These are phyloP conservation scores for Vigna reflexopilosa DNA, from an alignment of 306 rosid genomes.

Conservation along the genomic window DNA sequence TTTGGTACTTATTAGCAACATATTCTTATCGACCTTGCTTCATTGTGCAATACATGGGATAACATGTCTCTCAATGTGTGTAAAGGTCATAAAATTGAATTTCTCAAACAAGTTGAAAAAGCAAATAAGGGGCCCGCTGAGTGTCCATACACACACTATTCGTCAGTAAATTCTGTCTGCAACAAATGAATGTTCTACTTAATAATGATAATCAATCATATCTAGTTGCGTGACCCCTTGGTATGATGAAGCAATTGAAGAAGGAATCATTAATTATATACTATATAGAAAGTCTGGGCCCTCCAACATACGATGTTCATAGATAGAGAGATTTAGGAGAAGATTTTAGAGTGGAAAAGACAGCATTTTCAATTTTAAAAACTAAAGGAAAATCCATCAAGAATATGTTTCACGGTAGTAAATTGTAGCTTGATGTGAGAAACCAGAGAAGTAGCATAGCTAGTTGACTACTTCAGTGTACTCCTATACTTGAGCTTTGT, in stretches of 20 bases:
- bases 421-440: constrained; percentile 3
- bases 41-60: constrained; percentile 3
- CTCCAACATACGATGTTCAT: background rate
- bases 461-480: constrained; percentile 1
- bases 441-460: background rate
- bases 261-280: background rate
- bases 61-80: background rate
- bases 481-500: constrained; percentile 7
- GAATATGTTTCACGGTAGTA: constrained; percentile 5
- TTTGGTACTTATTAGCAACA: constrained; percentile 59
- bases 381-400: background rate
- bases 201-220: background rate
- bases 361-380: background rate
- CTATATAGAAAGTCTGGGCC: background rate
- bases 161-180: background rate
- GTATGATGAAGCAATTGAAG: background rate
- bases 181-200: constrained; percentile 1
- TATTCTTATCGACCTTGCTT: constrained; percentile 8
- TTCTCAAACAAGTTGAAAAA: background rate
- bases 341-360: background rate
- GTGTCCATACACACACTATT: background rate
- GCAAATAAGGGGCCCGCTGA: background rate
- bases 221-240: constrained; percentile 2
- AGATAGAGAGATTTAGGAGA: background rate
- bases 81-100: background rate